Base-by-base conservation (phyloP, 139 green algal species). In the Micractinium conductrix region DNA sequence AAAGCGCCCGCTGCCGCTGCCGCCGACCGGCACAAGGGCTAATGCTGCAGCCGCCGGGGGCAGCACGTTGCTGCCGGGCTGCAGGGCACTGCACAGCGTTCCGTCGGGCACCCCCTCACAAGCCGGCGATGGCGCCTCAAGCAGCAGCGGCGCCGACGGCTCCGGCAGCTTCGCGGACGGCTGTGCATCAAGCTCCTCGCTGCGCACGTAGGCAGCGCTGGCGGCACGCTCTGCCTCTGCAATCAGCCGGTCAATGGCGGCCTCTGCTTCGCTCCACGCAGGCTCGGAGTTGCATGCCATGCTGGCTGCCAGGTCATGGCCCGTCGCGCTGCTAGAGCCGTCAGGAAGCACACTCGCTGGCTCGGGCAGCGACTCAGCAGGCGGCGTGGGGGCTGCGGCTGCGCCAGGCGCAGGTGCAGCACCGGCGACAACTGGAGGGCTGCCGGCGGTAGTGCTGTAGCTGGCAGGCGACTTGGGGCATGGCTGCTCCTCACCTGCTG, bases 181-280 rank as follows among this genome's bases (percentile, higher is more conserved):
- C 70, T 42, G 38, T 33, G 19, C 26, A n/a, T 42, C n/a, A n/a
- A n/a, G n/a, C n/a, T n/a, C n/a, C n/a, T n/a, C n/a, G n/a, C n/a
- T n/a, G n/a, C n/a, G n/a, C n/a, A n/a, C n/a, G n/a, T n/a, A n/a
- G 50, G 75, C 75, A 26, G 58, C 53, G 22, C 75, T 81, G 37
- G 24, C 75, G 7, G 75, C 75, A 4, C 53, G 75, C 53, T 81
- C 75, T 21, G 75, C 75, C 37, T 81, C 75, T 45, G 58, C 75
- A 71, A 81, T 81, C 35, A 81, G 48, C 50, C 37, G 26, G 37
- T 81, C 75, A 14, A 78, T 78, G 10, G 70, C 42, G 30, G 70
- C 70, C 70, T 81, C 75, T 30, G 45, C 70, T 28, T 58, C 70
- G 12, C 5, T 37, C 42, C 70, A 78, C 0, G 70, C 70, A 28